Percentiles rank a stretch among this genome's conserved stretches.
Conservation (phyloP, 805 yeast genomes). For the Metschnikowia cerradonensis region DNA sequence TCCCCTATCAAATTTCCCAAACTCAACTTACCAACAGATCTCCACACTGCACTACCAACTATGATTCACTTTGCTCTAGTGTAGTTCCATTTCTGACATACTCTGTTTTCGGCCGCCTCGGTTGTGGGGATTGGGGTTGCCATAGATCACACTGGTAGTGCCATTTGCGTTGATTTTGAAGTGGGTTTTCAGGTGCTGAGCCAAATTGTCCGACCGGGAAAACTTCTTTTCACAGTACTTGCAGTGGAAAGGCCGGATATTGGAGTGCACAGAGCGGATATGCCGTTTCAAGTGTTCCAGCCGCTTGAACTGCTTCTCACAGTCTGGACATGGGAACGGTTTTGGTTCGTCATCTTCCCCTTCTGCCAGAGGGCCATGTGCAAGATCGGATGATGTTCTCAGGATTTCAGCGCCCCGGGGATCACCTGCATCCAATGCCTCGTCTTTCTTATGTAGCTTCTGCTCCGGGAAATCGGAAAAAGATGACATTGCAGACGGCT, state of each 20-base stretch:
- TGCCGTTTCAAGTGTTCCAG: constrained; percentile 43
- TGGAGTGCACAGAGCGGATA: constrained; percentile 41
- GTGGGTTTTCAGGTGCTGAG: constrained; percentile 43
- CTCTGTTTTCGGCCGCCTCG: constrained; percentile 18
- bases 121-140: constrained; percentile 15
- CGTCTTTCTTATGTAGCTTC: neutral
- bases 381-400: neutral
- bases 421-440: neutral
- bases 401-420: neutral
- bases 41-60: too few relatives aligned
- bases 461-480: neutral
- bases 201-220: constrained; percentile 40
- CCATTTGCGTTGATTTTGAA: constrained; percentile 32
- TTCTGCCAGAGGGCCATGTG: neutral
- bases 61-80: neutral
- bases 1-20: too few relatives aligned
- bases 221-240: constrained; percentile 44
- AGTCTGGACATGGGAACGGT: constrained; percentile 39
- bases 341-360: constrained; percentile 16
- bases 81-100: constrained; percentile 5
- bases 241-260: constrained; percentile 43
- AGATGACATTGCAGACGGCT: neutral
- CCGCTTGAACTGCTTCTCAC: constrained; percentile 41
- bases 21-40: too few relatives aligned
- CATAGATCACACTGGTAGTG: constrained; percentile 15